A percentile compares a stretch with the other conserved stretches of the same genome.
Conservation (phyloP, 306 rosid genomes). For the Cucurbita moschata region DNA sequence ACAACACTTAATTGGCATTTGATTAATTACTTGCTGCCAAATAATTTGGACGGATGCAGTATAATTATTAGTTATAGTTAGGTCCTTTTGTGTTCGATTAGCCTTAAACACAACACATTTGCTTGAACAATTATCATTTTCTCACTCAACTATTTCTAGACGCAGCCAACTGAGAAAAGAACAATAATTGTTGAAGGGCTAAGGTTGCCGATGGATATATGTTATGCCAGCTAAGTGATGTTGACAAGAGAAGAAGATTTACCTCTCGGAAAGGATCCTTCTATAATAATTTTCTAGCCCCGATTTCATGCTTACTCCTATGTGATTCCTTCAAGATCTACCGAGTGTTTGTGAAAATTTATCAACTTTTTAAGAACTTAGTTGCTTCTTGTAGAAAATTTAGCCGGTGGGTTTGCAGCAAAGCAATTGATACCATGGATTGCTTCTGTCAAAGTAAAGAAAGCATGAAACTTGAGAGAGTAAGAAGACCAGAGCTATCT, state of each 20-base stretch:
- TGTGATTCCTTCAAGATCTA: not conserved
- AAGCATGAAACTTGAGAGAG: constrained; percentile 4
- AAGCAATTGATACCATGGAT: not conserved
- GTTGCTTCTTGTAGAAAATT: not conserved
- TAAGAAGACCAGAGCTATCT: not conserved
- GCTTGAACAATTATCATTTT: not conserved
- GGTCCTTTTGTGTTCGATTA: not conserved
- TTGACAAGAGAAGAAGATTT: constrained; percentile 5
- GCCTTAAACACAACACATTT: not conserved
- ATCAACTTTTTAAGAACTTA: not conserved
- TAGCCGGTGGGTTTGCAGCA: not conserved
- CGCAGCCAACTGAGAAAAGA: not conserved
- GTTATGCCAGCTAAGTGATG: constrained; percentile 6
- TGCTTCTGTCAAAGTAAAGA: not conserved
- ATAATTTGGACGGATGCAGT: not conserved
- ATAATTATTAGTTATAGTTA: not conserved
- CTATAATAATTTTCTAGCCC: not conserved
- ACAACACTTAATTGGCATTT: not conserved
- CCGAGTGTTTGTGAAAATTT: not conserved
- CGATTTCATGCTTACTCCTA: not conserved
- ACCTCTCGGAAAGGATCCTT: not conserved
- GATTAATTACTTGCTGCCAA: not conserved
- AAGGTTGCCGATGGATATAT: constrained; percentile 5
- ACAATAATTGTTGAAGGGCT: constrained; percentile 7
- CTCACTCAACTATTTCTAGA: not conserved